These are phyloP conservation scores for Apophysomyces ossiformis DNA, from an alignment of 371 early-diverging fungal genomes.

Conservation along the genomic window DNA sequence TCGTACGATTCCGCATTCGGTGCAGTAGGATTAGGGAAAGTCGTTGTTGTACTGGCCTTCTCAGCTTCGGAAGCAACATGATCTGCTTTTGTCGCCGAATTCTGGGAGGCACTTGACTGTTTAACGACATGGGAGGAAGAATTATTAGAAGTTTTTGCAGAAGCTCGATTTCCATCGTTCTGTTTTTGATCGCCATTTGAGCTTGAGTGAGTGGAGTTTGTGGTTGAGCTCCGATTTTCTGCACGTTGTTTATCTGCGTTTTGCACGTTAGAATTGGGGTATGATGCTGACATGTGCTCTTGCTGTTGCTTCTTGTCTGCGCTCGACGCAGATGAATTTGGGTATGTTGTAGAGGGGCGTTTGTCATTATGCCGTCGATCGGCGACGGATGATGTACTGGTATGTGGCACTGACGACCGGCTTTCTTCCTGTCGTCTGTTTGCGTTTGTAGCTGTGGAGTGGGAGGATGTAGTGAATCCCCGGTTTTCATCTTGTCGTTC, in stretches of 20 bases:
- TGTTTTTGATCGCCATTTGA: background rate
- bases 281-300: background rate
- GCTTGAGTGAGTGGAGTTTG: background rate
- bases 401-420: background rate
- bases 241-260: slow-evolving; percentile 2
- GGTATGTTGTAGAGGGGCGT: slow-evolving; percentile 2
- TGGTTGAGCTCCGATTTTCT: background rate
- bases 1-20: slow-evolving; percentile 37
- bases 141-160: background rate
- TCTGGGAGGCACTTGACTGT: background rate
- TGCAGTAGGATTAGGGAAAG: slow-evolving; percentile 28
- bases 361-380: slow-evolving; percentile 7
- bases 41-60: background rate
- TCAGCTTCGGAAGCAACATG: background rate
- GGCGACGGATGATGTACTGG: background rate
- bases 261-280: background rate
- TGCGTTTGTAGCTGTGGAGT: background rate
- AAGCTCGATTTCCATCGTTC: background rate
- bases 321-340: background rate
- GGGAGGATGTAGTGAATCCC: background rate
- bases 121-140: background rate
- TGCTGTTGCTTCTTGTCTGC: background rate
- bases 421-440: slow-evolving; percentile 5
- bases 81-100: slow-evolving; percentile 5
- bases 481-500: background rate